Evolutionary conservation across 2,329 filamentous ascomycete species (phyloP), one percentile per base, ranked within the genome.

Genomic region (Pseudogymnoascus sp.): DNA sequence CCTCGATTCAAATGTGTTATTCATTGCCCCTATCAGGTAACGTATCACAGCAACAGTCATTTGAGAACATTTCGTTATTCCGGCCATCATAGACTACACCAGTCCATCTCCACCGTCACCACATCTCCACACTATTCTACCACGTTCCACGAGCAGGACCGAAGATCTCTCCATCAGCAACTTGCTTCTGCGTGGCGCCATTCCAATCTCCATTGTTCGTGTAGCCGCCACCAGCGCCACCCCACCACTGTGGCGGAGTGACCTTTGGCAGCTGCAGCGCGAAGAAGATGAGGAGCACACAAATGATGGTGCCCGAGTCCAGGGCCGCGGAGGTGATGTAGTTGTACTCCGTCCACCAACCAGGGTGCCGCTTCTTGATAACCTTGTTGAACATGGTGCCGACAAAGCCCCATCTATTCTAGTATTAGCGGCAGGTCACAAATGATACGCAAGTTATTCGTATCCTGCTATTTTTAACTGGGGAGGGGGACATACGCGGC

Each of bases 301-400:
- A 81, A 18, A 90, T 71, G 11, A 86, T 83, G 4, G 89, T 77
- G 4, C 87, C 87, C 57, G 81, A 82, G 71, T 90, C 88, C 37
- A 91, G 75, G 1, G 84, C 88, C 0, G 87, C 87, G 18, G 86
- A 89, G 0, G 86, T 83, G 68, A 90, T 79, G 71, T 90, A 91
- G 75, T 91, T 90, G 75, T 89, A 91, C 71, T 86, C 84, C 72
- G 87, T 76, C 88, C 88, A 91, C 88, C 87, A 90, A 34, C 85
- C 87, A 3, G 79, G 81, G 73, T 81, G 87, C 64, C 81, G 79
- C 62, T 84, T 79, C 70, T 82, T 82, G 70, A 90, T 81, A 66
- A 78, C 83, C 67, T 81, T 86, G 73, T 90, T 89, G 76, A 90
- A 90, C 35, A 86, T 65, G 57, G 81, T 79, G 7, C 88, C 88